phyloP scores from a whole-genome alignment of 345 rosid species.

The Eutrema japonicum region DNA sequence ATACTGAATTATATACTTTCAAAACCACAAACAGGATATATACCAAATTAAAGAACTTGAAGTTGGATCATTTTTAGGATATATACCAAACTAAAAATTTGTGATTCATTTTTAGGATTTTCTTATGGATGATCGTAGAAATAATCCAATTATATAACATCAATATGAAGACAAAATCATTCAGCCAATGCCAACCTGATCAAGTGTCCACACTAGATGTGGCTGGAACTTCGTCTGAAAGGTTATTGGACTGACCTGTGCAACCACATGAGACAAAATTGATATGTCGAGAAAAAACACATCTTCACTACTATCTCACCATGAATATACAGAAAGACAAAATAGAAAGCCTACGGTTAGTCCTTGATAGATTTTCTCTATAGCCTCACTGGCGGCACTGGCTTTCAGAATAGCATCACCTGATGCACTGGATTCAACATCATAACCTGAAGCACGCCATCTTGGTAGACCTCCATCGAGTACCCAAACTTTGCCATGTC shows the following conservation, averaged over 20 bases:
- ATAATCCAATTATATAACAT: conserved; percentile 9
- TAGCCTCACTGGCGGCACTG: conserved; percentile 96
- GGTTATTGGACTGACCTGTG: conserved; percentile 82
- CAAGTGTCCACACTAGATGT: conserved; percentile 87
- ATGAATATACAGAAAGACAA: background rate
- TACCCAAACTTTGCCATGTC: conserved; percentile 92
- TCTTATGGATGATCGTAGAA: background rate
- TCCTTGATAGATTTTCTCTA: conserved; percentile 91
- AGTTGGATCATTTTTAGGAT: background rate
- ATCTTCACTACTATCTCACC: conserved; percentile 7
- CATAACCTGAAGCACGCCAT: conserved; percentile 97
- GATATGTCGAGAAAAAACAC: background rate
- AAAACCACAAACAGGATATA: background rate
- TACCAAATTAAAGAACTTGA: conserved; percentile 1
- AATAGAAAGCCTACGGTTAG: conserved; percentile 52
- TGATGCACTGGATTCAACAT: conserved; percentile 99
- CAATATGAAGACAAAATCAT: conserved; percentile 1
- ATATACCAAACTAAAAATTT: background rate
- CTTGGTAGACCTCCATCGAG: conserved; percentile 96
- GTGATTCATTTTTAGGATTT: background rate
- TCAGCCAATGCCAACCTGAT: conserved; percentile 63
- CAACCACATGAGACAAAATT: conserved; percentile 5
- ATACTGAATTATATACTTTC: too few relatives aligned
- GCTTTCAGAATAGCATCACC: conserved; percentile 93
- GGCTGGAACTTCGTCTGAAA: conserved; percentile 85